A percentile compares a stretch with the other conserved stretches of the same genome.
These are phyloP conservation scores for Coffea canephora DNA, from an alignment of 257 asterid species.

Conservation along the genomic window DNA sequence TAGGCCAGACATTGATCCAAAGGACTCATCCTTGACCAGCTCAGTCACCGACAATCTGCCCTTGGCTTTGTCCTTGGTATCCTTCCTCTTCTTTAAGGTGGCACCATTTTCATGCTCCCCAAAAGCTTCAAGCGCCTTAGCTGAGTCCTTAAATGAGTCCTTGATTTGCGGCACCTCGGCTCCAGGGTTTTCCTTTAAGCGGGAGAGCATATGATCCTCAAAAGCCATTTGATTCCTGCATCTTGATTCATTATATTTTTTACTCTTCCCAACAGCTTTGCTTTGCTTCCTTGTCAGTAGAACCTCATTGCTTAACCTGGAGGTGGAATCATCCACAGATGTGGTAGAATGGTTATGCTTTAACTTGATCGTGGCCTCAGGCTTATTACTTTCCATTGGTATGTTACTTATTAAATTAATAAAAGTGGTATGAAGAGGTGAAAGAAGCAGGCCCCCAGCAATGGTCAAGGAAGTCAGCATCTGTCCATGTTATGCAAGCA, in stretches of 20 bases:
- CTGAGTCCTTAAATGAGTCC: slow-evolving; percentile 25
- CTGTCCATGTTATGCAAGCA: slow-evolving; percentile 36
- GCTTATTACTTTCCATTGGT: slow-evolving; percentile 32
- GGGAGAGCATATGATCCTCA: slow-evolving; percentile 29
- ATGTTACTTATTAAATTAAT: slow-evolving; percentile 41
- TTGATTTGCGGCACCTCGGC: slow-evolving; percentile 37
- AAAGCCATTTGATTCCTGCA: slow-evolving; percentile 26
- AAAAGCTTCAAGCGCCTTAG: slow-evolving; percentile 19
- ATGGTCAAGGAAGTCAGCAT: slow-evolving; percentile 61
- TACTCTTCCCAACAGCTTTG: slow-evolving; percentile 37
- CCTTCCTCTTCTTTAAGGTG: slow-evolving; percentile 37
- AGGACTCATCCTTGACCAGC: slow-evolving; percentile 22
- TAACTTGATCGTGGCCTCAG: slow-evolving; percentile 38
- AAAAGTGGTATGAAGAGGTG: slow-evolving; percentile 73
- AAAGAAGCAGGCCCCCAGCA: slow-evolving; percentile 47
- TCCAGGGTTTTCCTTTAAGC: slow-evolving; percentile 30
- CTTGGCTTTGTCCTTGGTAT: slow-evolving; percentile 38
- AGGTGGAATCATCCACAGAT: slow-evolving; percentile 30
- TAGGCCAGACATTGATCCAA: slow-evolving; percentile 22
- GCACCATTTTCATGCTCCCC: slow-evolving; percentile 32
- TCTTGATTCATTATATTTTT: slow-evolving; percentile 35
- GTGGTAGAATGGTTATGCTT: slow-evolving; percentile 25
- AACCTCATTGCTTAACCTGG: slow-evolving; percentile 37
- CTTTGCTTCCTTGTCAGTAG: slow-evolving; percentile 35
- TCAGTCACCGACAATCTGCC: slow-evolving; percentile 21